A percentile compares a stretch with the other conserved stretches of the same genome.
phyloP scores from a whole-genome alignment of 805 yeast genomes.

The Zygosaccharomyces gambellarensis region DNA sequence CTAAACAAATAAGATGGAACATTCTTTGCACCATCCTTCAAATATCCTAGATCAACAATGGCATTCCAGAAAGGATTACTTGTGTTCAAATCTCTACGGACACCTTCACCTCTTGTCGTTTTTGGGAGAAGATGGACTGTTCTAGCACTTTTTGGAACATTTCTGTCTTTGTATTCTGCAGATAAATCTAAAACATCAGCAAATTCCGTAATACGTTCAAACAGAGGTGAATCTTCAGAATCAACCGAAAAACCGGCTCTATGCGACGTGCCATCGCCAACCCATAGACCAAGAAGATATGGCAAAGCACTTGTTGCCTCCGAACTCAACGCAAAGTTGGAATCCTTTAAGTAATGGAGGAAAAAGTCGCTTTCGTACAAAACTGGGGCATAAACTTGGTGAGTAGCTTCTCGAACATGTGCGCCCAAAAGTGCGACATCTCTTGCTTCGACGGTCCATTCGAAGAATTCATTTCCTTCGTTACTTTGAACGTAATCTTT shows the following conservation, averaged over 20 bases:
- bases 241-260: conserved; percentile 24
- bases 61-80: conserved; percentile 24
- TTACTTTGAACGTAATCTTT: conserved; percentile 22
- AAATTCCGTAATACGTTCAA: conserved; percentile 20
- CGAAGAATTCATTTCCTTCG: conserved; percentile 26
- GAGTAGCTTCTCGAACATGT: conserved; percentile 32
- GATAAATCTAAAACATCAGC: conserved; percentile 1
- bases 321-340: background rate
- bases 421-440: conserved; percentile 28
- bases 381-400: conserved; percentile 36
- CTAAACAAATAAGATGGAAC: conserved; percentile 32
- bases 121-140: background rate
- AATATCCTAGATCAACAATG: conserved; percentile 17
- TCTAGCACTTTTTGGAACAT: background rate
- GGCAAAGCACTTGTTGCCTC: conserved; percentile 25
- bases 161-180: conserved; percentile 2
- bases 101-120: conserved; percentile 1
- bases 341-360: conserved; percentile 1
- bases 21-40: conserved; percentile 16
- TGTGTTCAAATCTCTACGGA: background rate
- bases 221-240: conserved; percentile 18
- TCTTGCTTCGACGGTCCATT: conserved; percentile 42
- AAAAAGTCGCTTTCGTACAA: conserved; percentile 4
- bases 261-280: conserved; percentile 27
- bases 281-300: conserved; percentile 40